Conservation (phyloP, 305 asterid species). For the Withania somnifera region DNA sequence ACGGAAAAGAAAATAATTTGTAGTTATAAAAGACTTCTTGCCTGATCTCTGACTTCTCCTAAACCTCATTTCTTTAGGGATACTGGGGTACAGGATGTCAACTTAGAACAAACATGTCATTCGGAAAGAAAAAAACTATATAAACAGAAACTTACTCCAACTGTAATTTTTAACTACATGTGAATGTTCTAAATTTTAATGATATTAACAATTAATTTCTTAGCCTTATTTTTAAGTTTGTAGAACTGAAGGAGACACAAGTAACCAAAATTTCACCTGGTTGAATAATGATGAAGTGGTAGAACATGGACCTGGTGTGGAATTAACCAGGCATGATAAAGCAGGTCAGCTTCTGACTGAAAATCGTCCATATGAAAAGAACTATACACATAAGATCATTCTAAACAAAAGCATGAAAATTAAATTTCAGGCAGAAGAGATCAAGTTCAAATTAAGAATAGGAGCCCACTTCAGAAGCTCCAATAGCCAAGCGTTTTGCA, state of each 20-base stretch:
- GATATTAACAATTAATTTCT: not conserved
- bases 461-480: slow-evolving; percentile 44
- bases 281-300: slow-evolving; percentile 27
- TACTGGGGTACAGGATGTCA: not conserved
- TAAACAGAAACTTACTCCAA: not conserved
- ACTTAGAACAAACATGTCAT: not conserved
- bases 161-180: not conserved
- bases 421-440: not conserved
- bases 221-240: not conserved
- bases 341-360: slow-evolving; percentile 62
- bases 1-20: not conserved
- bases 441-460: not conserved
- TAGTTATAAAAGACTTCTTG: not conserved
- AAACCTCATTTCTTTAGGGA: not conserved
- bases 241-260: slow-evolving; percentile 4
- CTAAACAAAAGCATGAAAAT: not conserved
- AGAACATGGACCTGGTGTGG: slow-evolving; percentile 27
- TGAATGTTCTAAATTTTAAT: not conserved
- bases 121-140: not conserved
- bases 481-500: slow-evolving; percentile 75
- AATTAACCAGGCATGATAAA: slow-evolving; percentile 48
- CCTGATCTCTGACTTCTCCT: not conserved
- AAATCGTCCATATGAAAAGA: not conserved
- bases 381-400: not conserved
- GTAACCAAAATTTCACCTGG: slow-evolving; percentile 31